These are phyloP conservation scores for Mrakia frigida DNA, from an alignment of 768 basidiomycete genomes.

Conservation along the genomic window DNA sequence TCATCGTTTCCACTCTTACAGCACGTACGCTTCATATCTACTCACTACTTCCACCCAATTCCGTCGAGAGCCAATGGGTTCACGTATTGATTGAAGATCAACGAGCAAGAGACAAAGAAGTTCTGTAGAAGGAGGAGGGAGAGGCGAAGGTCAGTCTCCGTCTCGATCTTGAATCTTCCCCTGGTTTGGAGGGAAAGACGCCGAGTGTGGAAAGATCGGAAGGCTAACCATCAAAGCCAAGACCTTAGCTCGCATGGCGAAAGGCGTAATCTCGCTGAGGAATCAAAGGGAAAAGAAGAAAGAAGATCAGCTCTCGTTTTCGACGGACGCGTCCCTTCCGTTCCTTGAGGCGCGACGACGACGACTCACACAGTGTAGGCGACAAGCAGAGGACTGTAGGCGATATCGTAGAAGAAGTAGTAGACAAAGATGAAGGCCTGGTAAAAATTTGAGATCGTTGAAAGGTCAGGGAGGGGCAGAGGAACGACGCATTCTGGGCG, in stretches of 20 bases:
- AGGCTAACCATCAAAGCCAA: slow-evolving; percentile 1
- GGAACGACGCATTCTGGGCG: neutral
- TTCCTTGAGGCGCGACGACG: slow-evolving; percentile 55
- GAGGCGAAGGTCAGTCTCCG: too few species aligned
- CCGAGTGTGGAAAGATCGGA: too few species aligned
- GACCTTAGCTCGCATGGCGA: neutral
- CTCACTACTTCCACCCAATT: slow-evolving; percentile 50
- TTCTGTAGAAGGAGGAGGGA: neutral
- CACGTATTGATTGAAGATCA: slow-evolving; percentile 68
- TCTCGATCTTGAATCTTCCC: too few species aligned
- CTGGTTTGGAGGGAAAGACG: too few species aligned
- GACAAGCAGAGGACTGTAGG: slow-evolving; percentile 80
- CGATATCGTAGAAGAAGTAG: slow-evolving; percentile 39
- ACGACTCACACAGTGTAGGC: slow-evolving; percentile 60
- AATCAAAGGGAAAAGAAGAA: neutral
- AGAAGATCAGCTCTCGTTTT: neutral
- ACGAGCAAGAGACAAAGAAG: slow-evolving; percentile 59
- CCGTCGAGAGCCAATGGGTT: slow-evolving; percentile 68
- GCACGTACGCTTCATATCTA: neutral
- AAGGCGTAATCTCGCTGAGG: neutral
- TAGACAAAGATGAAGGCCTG: neutral
- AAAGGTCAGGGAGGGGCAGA: neutral
- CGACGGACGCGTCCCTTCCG: neutral
- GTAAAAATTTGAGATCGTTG: neutral
- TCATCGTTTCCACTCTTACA: slow-evolving; percentile 21